Evolutionary conservation across 805 yeast species (phyloP).

Genomic region (Teunomyces barrocoloradensis): DNA sequence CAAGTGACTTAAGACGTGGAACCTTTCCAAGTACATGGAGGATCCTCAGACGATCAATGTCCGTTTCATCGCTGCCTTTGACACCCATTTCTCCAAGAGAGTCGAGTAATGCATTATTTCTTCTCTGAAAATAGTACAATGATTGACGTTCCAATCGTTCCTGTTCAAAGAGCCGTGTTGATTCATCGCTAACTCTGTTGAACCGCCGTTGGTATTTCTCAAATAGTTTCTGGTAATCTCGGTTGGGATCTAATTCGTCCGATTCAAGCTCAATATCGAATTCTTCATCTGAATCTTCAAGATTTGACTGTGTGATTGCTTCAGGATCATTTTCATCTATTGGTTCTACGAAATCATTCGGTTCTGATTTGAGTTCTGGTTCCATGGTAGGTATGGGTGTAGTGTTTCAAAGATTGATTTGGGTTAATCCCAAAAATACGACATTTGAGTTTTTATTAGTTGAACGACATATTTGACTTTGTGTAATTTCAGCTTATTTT

Average conservation of each 20-base stretch:
- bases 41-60: slow-evolving; percentile 6
- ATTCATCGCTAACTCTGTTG: slow-evolving; percentile 18
- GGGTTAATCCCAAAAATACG: neutral
- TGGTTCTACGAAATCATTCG: neutral
- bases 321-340: slow-evolving; percentile 5
- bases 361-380: neutral
- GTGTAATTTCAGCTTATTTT: neutral
- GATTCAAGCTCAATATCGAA: slow-evolving; percentile 3
- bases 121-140: slow-evolving; percentile 30
- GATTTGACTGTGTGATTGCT: slow-evolving; percentile 1
- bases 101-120: slow-evolving; percentile 37
- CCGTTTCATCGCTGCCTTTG: neutral
- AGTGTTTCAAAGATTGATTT: neutral
- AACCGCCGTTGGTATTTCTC: slow-evolving; percentile 27
- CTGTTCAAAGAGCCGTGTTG: slow-evolving; percentile 26
- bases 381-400: neutral
- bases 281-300: slow-evolving; percentile 9
- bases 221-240: slow-evolving; percentile 25
- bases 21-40: slow-evolving; percentile 11
- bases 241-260: slow-evolving; percentile 2
- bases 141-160: slow-evolving; percentile 37
- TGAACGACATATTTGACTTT: neutral
- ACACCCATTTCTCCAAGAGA: slow-evolving; percentile 20
- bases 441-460: neutral
- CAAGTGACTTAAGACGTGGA: slow-evolving; percentile 6